Base-by-base conservation (phyloP, 2,329 filamentous ascomycete genomes). In the Aspergillus fijiensis region DNA sequence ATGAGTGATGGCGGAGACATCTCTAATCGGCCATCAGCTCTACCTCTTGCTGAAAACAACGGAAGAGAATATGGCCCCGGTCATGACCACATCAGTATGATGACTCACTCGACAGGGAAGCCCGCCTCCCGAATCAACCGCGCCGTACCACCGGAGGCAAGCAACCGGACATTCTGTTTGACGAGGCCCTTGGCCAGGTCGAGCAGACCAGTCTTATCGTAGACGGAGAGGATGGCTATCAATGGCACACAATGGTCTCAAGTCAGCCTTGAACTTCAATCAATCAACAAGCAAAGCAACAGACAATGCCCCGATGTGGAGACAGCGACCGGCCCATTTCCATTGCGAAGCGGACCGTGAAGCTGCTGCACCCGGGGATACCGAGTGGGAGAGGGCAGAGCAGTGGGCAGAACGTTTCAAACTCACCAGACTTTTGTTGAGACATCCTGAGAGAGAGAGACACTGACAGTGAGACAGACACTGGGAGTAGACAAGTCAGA, bases 61-160 rank as follows among this genome's bases (percentile, higher is more conserved):
- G 31, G 31, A 58, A 61, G 39, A 45, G 39, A 29, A 19, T 42
- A 48, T 23, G 33, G 25, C 14, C 50, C 29, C 42, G 29, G 27
- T 59, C 33, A 55, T 55, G 54, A 25, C 56, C 50, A 57, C 39
- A 51, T 50, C 48, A 45, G 51, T 29, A 60, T 49, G 59, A 57
- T 25, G 47, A 80, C 89, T 79, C 85, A 96, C 90, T 98, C 93
- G 64, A 99, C 95, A 50, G 91, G 87, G 78, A 99, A 96, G 51
- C 92, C 92, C 69, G 92, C 95, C 77, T 99, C 95, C 74, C 95
- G 89, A 71, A 98, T 96, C 90, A 98, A 90, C 81, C 89, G 95
- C 67, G 95, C 89, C 51, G 95, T 99, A 70, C 95, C 95, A 61
- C 95, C 95, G 60, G 94, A 98, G 57, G 95, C 95, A 60, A 99